Evolutionary conservation across 78 protist genomes (phyloP).

Genomic region (Dictyostelium purpureum): DNA sequence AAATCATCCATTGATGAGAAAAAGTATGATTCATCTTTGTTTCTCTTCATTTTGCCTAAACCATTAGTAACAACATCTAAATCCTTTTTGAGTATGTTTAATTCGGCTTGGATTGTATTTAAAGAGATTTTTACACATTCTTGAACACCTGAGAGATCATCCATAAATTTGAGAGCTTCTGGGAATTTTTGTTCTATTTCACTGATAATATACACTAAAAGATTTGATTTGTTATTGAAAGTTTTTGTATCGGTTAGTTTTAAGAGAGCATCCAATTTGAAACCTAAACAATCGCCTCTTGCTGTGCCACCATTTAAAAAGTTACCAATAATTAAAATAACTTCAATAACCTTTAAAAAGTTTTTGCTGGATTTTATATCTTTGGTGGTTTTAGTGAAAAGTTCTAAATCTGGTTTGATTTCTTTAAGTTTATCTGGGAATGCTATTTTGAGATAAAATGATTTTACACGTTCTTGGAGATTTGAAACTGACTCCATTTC

Average conservation of each 20-base stretch:
- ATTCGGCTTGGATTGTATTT: background rate
- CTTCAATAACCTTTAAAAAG: conserved; percentile 69
- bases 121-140: conserved; percentile 42
- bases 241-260: conserved; percentile 70
- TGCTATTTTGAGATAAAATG: conserved; percentile 24
- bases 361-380: conserved; percentile 8
- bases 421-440: conserved; percentile 74
- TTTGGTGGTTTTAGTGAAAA: conserved; percentile 1
- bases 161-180: conserved; percentile 14
- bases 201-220: conserved; percentile 44
- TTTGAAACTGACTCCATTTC: conserved; percentile 40
- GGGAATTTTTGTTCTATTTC: conserved; percentile 51
- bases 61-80: conserved; percentile 23
- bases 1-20: conserved; percentile 57
- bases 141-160: conserved; percentile 13
- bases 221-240: conserved; percentile 45
- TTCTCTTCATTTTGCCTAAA: conserved; percentile 41
- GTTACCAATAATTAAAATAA: conserved; percentile 79
- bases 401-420: conserved; percentile 66
- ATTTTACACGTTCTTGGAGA: conserved; percentile 39
- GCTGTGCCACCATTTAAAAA: conserved; percentile 83
- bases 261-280: conserved; percentile 59
- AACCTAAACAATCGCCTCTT: conserved; percentile 83
- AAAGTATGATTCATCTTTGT: conserved; percentile 33
- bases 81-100: conserved; percentile 45